Percentiles rank a stretch among this genome's conserved stretches.
Evolutionary conservation across 345 rosid genomes (phyloP).

Genomic region (Bretschneidera sinensis): DNA sequence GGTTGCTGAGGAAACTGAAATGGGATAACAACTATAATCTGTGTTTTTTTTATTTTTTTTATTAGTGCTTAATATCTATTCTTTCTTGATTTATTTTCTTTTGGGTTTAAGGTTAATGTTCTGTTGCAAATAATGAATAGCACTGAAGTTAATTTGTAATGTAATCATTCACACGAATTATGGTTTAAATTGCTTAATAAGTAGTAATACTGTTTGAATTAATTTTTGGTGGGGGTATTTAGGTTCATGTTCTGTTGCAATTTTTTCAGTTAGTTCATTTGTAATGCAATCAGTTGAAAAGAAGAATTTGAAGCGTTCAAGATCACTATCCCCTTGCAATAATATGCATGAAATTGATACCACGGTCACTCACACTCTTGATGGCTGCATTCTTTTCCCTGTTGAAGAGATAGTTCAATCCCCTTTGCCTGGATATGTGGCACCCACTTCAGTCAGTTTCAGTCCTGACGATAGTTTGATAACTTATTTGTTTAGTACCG

Average conservation of each 20-base stretch:
- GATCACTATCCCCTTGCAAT: slow-evolving; percentile 22
- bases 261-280: slow-evolving; percentile 20
- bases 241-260: slow-evolving; percentile 15
- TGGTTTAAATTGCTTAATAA: background rate
- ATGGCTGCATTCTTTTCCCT: slow-evolving; percentile 44
- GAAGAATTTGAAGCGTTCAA: slow-evolving; percentile 45
- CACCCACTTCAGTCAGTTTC: slow-evolving; percentile 70
- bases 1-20: too few relatives aligned
- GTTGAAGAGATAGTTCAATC: slow-evolving; percentile 82
- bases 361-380: slow-evolving; percentile 28
- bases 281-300: slow-evolving; percentile 64
- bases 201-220: too few relatives aligned
- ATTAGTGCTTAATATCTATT: too few relatives aligned
- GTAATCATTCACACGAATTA: too few relatives aligned
- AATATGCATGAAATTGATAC: slow-evolving; percentile 53
- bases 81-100: too few relatives aligned
- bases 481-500: slow-evolving; percentile 73
- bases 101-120: too few relatives aligned
- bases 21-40: too few relatives aligned
- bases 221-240: slow-evolving; percentile 1
- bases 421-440: slow-evolving; percentile 86
- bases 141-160: too few relatives aligned
- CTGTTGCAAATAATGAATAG: too few relatives aligned
- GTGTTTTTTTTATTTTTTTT: too few relatives aligned
- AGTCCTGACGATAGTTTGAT: slow-evolving; percentile 77